Evolutionary conservation across 2,329 filamentous ascomycete genomes (phyloP), one percentile per base, ranked within the genome.

Genomic region (Trichoderma breve): DNA sequence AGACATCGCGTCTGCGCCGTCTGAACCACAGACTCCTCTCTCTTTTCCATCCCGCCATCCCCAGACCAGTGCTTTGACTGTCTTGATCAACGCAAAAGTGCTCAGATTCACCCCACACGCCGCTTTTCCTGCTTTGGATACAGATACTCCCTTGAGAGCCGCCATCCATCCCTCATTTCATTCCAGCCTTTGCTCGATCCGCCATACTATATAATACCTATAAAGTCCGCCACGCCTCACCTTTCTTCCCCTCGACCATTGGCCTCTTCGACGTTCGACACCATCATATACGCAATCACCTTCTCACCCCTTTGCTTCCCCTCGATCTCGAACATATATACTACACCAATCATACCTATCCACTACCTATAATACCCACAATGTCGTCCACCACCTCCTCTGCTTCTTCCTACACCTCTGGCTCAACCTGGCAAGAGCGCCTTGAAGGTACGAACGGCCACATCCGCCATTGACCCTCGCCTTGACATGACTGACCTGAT

Each of bases 391-490:
- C 74, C 18, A 65, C 70, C 36, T 61, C 73, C 70, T 73, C 73
- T 34, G 57, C 57, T 73, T 79, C 78, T 72, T 78, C 75, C 18
- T 74, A 76, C 62, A 76, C 73, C 73, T 74, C 75, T 26, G 71
- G 73, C 61, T 72, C 70, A 51, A 77, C 79, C 65, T 90, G 88
- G 88, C 88, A 90, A 76, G 85, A 88, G 71, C 85, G 84, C 72
- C 86, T 90, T 61, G 82, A 86, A 81, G 83, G 88, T 90, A 82
- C 18, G 26, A 34, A 6, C 24, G 15, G 18, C 57, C 70, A 14
- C 36, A 47, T 21, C 11, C 26, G 15, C 24, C 28, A 55, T 26
- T 26, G 30, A 36, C 7, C 28, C 3, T 36, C 57, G 6, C 30
- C 26, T 34, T 26, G 21, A 61, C 55, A 21, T 4, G 9, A 53